Evolutionary conservation across 192 early-diverging fungal species (phyloP).

Genomic region (Haplosporangium gracile): DNA sequence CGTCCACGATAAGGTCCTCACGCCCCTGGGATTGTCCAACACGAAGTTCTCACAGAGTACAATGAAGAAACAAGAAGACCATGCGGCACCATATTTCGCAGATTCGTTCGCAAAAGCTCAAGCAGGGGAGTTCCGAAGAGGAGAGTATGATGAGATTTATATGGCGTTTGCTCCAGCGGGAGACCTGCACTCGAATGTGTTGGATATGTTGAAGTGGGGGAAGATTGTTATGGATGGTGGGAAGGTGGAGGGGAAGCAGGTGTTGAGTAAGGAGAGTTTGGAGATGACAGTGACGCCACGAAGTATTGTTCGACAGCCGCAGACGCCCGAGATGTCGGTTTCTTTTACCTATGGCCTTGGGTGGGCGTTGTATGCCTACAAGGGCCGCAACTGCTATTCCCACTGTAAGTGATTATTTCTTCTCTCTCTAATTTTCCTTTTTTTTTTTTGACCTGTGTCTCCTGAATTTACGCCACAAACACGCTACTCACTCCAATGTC

Average conservation of each 20-base stretch:
- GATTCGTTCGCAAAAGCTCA: conserved; percentile 6
- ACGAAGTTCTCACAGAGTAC: not conserved
- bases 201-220: conserved; percentile 18
- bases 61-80: not conserved
- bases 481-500: not conserved
- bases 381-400: conserved; percentile 6
- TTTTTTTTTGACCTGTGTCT: not conserved
- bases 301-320: not conserved
- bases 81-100: not conserved
- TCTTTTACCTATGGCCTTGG: conserved; percentile 17
- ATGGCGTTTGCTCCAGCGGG: not conserved
- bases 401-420: conserved; percentile 10
- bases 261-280: conserved; percentile 14
- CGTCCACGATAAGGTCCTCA: not conserved
- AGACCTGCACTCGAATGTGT: conserved; percentile 18
- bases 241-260: conserved; percentile 16
- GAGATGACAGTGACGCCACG: conserved; percentile 8
- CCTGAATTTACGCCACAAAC: too few species aligned
- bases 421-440: too few species aligned
- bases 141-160: not conserved
- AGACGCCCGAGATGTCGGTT: not conserved
- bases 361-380: conserved; percentile 14
- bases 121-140: not conserved
- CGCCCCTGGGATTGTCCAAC: not conserved
- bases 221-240: conserved; percentile 12